Base-by-base conservation (phyloP, 148 eudicot species). In the Chenopodium formosanum region DNA sequence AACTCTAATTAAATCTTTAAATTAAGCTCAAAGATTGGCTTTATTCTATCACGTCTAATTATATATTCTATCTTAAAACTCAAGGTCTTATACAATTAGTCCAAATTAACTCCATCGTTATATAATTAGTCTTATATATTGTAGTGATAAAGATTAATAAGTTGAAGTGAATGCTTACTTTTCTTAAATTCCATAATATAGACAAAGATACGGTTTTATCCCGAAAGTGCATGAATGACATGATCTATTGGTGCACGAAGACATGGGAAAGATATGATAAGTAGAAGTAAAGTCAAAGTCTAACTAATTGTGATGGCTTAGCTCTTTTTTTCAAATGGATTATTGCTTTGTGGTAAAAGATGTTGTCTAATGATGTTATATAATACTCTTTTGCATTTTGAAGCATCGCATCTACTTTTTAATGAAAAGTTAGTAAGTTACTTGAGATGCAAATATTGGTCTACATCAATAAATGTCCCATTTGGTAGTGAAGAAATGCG, bases 201-300 rank as follows among this genome's bases (percentile, higher is more conserved):
- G 17, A 14, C 19, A 19, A 58, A 58, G 63, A 14, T 14, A 19
- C 6, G 22, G 63, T 3, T 58, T 62, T 62, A 22, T 62, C 65
- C 65, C 23, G 60, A 22, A 62, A 20, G n/a, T 62, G 65, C 25
- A 60, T 53, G 32, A 69, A 69, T 9, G 47, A 29, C 53, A 72
- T 72, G 53, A 22, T 40, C 23, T 72, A 19, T 70, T 6, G 74
- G 23, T 19, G 19, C 48, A 3, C 25, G 25, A 7, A 72, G 52
- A 72, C 48, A 32, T 8, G 3, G 23, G 34, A 25, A 12, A n/a
- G 32, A 74, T 32, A 47, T 52, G 65, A 75, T 76, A 65, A 44
- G 79, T 76, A 63, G 60, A 71, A 77, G 80, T 77, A 22, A 77
- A 77, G 80, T 48, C 46, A 71, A 70, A 79, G 66, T 34, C 25